phyloP scores from a whole-genome alignment of 1,284 basidiomycete genomes.

The Trichosporon sp. region DNA sequence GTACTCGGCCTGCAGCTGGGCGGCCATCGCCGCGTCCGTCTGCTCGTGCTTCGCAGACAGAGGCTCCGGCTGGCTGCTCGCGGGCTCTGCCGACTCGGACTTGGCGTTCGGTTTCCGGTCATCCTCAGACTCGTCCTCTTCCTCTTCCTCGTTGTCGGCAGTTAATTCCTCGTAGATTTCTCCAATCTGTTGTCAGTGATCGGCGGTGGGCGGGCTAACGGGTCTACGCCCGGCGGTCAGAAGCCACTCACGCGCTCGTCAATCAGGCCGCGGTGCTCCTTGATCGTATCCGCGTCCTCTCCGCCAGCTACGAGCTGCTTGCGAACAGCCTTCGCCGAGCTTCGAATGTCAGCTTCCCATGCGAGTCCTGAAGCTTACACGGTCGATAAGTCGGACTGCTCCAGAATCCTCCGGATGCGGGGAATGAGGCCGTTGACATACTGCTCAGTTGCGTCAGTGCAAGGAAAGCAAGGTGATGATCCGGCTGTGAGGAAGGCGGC shows the following conservation, averaged over 20 bases:
- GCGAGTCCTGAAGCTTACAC: slow-evolving; percentile 18
- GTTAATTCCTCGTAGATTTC: slow-evolving; percentile 39
- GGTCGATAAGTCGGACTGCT: slow-evolving; percentile 33
- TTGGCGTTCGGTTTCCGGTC: not conserved
- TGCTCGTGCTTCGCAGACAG: slow-evolving; percentile 16
- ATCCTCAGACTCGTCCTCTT: not conserved
- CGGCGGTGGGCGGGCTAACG: not conserved
- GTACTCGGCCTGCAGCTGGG: slow-evolving; percentile 32
- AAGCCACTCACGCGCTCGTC: slow-evolving; percentile 36
- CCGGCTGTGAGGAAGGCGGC: not conserved
- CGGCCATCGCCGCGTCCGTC: slow-evolving; percentile 31
- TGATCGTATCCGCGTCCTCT: slow-evolving; percentile 39
- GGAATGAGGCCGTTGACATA: slow-evolving; percentile 30
- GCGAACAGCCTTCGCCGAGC: slow-evolving; percentile 47
- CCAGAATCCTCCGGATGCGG: slow-evolving; percentile 33
- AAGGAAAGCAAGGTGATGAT: not conserved
- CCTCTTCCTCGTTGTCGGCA: slow-evolving; percentile 6
- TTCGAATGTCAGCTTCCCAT: slow-evolving; percentile 17
- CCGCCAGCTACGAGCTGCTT: slow-evolving; percentile 42
- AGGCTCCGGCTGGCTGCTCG: slow-evolving; percentile 29
- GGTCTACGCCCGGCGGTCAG: not conserved
- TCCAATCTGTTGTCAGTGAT: slow-evolving; percentile 30
- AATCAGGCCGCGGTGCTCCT: slow-evolving; percentile 38
- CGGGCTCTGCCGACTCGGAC: slow-evolving; percentile 9
- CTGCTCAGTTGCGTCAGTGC: slow-evolving; percentile 11